Percentiles rank a stretch among this genome's conserved stretches.
phyloP scores from a whole-genome alignment of 352 stramenopile genomes.

The Phytophthora boehmeriae region DNA sequence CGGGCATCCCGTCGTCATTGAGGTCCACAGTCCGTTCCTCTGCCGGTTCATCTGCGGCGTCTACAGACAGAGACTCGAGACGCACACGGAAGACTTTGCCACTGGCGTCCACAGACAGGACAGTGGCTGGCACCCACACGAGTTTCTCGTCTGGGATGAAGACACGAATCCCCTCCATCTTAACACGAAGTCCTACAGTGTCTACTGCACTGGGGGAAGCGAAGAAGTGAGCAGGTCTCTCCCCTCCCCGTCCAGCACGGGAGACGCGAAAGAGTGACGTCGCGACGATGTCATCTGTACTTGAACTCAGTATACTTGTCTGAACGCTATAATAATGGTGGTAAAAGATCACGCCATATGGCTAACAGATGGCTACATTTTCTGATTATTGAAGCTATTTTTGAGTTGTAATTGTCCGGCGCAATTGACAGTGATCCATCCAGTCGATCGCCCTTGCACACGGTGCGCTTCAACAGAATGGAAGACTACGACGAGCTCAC shows the following conservation, averaged over 20 bases:
- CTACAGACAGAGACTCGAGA: slow-evolving; percentile 35
- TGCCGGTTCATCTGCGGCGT: slow-evolving; percentile 27
- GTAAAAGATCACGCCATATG: background rate
- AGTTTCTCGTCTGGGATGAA: slow-evolving; percentile 84
- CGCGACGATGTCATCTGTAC: no score
- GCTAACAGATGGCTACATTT: slow-evolving; percentile 21
- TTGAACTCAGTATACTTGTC: no score
- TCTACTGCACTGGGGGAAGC: slow-evolving; percentile 12
- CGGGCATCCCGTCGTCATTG: slow-evolving; percentile 73
- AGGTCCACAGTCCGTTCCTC: slow-evolving; percentile 73
- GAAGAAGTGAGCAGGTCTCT: slow-evolving; percentile 5
- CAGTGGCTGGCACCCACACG: slow-evolving; percentile 82
- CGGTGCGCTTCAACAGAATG: slow-evolving; percentile 12
- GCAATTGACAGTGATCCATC: no score
- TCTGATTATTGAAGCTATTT: slow-evolving; percentile 22
- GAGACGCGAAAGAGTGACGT: no score
- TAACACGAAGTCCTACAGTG: no score
- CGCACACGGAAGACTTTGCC: slow-evolving; percentile 76
- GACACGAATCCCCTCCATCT: slow-evolving; percentile 81
- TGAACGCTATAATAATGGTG: no score
- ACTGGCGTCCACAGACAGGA: slow-evolving; percentile 62
- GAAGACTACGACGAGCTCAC: slow-evolving; percentile 25
- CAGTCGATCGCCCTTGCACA: slow-evolving; percentile 3
- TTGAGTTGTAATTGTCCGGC: slow-evolving; percentile 5
- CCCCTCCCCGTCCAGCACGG: no score